Base-by-base conservation (phyloP, 768 basidiomycete species). In the Multifurca ochricompacta region DNA sequence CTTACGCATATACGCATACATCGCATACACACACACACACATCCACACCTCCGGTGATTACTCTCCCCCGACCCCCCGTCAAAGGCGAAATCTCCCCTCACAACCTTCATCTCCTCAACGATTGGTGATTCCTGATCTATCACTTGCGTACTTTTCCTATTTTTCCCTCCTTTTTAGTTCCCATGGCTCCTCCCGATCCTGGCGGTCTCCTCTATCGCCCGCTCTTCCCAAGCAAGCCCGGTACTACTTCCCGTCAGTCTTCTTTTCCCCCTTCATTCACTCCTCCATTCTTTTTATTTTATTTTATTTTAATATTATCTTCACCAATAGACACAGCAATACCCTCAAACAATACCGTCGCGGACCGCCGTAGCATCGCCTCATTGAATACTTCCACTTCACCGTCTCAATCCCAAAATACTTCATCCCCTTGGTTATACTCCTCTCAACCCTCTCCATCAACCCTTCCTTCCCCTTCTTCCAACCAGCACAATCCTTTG, bases 321-420 rank as follows among this genome's bases (percentile, higher is more conserved):
- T 31, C 27, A 25, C 14, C 14, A 9, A 4, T 36, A 44, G 27
- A 25, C 52, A 53, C 44, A 8, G 52, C 52, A 43, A 34, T 46
- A 1, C 3, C 50, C 16, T 31, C 53, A 21, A 43, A 51, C 0
- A 23, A 27, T 32, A 43, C 30, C 21, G 10, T 18, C 11, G 36
- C 41, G 43, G 54, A 50, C 42, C 28, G 42, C n/a, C 25, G 23
- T 4, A 4, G 54, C 48, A 55, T 43, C 34, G 54, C 54, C 54
- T 35, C 53, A 3, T 9, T 46, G 2, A 30, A 25, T 6, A 19
- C 53, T 3, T 43, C 47, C 16, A 6, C 32, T 16, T 34, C 54
- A 3, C 16, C 54, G 14, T 21, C 49, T 16, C 35, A 18, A 4
- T 8, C 42, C 21, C 36, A 39, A 45, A 56, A 51, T 16, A 44